Evolutionary conservation across 2,329 filamentous ascomycete genomes (phyloP).

Genomic region (Trichoderma koningiopsis): DNA sequence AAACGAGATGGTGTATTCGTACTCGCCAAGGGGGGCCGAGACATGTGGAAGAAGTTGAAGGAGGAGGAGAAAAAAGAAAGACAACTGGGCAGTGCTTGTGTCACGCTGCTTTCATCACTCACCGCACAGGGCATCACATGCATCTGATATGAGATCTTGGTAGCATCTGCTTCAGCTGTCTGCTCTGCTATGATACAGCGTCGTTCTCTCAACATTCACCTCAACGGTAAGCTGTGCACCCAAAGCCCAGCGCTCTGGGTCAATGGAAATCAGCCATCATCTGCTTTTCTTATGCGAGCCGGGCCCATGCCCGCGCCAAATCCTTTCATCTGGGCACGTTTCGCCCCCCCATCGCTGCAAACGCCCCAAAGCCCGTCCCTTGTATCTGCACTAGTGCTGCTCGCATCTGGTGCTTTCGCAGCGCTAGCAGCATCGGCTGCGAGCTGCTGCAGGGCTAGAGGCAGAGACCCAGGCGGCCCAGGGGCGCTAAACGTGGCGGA

Average conservation of each 20-base stretch:
- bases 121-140: not conserved
- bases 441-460: slow-evolving; percentile 3
- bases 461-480: not conserved
- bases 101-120: not conserved
- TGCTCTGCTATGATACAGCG: not conserved
- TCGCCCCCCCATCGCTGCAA: not conserved
- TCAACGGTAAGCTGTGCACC: not conserved
- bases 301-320: not conserved
- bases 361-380: not conserved
- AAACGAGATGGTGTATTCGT: not conserved
- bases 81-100: not conserved
- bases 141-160: not conserved
- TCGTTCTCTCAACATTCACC: not conserved
- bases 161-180: not conserved
- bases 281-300: not conserved
- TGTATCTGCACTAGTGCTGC: not conserved
- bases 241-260: not conserved
- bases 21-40: slow-evolving; percentile 10
- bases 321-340: slow-evolving; percentile 4
- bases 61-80: not conserved
- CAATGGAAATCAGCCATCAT: not conserved
- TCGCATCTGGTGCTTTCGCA: not conserved
- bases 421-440: not conserved
- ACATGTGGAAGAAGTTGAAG: not conserved
- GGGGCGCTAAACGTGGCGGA: slow-evolving; percentile 8